Conservation (phyloP, 257 asterid species). For the Marsdenia floribunda region DNA sequence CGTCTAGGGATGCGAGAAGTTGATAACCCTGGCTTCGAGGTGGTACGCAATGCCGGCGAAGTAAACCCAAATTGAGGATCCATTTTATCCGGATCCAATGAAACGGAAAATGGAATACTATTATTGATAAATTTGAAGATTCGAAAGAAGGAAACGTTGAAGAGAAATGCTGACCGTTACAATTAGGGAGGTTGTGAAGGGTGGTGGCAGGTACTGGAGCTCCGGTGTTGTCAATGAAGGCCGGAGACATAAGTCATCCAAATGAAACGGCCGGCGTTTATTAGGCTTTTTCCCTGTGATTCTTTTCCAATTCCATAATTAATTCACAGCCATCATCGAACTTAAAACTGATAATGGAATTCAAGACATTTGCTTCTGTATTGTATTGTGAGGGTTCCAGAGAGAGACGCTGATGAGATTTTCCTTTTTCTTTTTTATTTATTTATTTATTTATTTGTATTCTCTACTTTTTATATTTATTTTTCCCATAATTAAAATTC, state of each 20-base stretch:
- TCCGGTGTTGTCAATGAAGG: constrained; percentile 38
- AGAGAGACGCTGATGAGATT: no score
- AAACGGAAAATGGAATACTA: not conserved
- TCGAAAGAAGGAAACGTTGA: constrained; percentile 18
- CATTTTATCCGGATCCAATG: constrained; percentile 30
- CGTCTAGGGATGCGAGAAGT: constrained; percentile 62
- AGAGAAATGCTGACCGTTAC: constrained; percentile 40
- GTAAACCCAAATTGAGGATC: constrained; percentile 57
- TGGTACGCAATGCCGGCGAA: constrained; percentile 47
- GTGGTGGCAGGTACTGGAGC: constrained; percentile 22
- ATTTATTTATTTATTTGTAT: no score
- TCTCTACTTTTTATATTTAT: no score
- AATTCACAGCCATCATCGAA: not conserved
- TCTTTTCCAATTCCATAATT: not conserved
- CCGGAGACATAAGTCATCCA: constrained; percentile 62
- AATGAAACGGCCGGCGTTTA: constrained; percentile 23
- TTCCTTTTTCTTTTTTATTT: no score
- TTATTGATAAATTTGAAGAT: constrained; percentile 14
- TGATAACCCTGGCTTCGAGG: constrained; percentile 37
- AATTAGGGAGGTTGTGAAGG: constrained; percentile 16
- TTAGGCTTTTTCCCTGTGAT: not conserved
- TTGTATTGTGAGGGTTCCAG: not conserved
- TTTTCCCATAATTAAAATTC: no score
- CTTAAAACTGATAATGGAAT: not conserved
- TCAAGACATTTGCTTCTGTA: not conserved